Evolutionary conservation across 306 rosid genomes (phyloP), one percentile per base, ranked within the genome.

Genomic region (Arachis hypogaea): DNA sequence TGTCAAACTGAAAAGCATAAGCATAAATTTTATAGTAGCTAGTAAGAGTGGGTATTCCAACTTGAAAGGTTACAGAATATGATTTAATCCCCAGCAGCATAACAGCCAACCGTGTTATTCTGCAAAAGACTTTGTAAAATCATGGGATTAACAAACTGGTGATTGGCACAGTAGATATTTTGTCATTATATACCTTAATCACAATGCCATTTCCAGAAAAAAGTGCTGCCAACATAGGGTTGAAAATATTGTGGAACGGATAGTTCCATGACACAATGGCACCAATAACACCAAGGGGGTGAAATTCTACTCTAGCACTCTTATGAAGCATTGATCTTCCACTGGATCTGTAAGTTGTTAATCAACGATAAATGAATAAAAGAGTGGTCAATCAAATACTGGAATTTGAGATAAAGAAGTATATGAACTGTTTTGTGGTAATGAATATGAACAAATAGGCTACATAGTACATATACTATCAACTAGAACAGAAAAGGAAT

Each of bases 211-310:
- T 93, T 78, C 98, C 98, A 54, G 96, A 91, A 82, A 93, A 93
- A 64, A 93, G 85, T 61, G 96, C 96, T 45, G 98, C 98, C 72
- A 90, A 83, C 88, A 93, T 89, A 65, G 98, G 98, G 77, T 93
- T 93, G 78, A 90, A 93, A 74, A 90, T 82, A 83, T 93, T 93
- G 82, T 93, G 98, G 83, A 90, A 90, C 77, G 96, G 98, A 78
- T 93, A 93, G 88, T 93, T 93, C 98, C 98, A 90, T 0, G 98
- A 87, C 64, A 93, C 98, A 76, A 93, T 93, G 52, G 98, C 98
- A 68, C 98, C 98, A 45, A 93, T 68, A 80, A 93, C 96, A 69
- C 98, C 96, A 76, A 90, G 96, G 45, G 98, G 98, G 69, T 90
- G 95, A 74, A 90, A 93, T 71, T 93, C 96, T 66, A 90, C 95